These are phyloP conservation scores for Ulvella scutata DNA, from an alignment of 139 green algal species.

Conservation along the genomic window DNA sequence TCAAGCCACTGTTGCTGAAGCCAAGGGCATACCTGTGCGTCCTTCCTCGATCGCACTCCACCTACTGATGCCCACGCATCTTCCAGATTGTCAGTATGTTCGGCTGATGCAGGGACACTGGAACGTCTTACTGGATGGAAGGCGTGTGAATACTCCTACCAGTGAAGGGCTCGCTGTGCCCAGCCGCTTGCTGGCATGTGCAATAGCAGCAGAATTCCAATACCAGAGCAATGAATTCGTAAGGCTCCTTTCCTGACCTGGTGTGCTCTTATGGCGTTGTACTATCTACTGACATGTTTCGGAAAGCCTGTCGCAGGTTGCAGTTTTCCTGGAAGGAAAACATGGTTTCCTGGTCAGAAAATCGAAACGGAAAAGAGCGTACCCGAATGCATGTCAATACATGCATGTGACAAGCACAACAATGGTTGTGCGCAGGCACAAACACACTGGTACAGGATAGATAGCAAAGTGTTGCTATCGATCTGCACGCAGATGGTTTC, in stretches of 20 bases:
- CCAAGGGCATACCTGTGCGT: not conserved
- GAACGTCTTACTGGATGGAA: not conserved
- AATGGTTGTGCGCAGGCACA: too few species aligned
- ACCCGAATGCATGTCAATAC: too few species aligned
- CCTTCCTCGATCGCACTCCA: not conserved
- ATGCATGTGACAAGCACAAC: too few species aligned
- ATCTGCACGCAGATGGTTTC: too few species aligned
- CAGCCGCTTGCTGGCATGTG: not conserved
- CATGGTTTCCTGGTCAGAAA: too few species aligned
- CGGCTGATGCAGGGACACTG: not conserved
- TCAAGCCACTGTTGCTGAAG: not conserved
- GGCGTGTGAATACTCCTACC: not conserved
- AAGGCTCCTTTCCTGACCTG: too few species aligned
- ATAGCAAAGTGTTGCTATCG: too few species aligned
- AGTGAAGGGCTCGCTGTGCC: not conserved
- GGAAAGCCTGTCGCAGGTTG: not conserved
- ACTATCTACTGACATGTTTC: not conserved
- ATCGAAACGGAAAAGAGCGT: too few species aligned
- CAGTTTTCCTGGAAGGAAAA: too few species aligned
- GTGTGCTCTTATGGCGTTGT: not conserved
- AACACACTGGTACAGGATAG: too few species aligned
- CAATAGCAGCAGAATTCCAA: not conserved
- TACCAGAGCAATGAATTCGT: not conserved
- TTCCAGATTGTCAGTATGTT: not conserved
- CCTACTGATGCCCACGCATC: not conserved